Conservation (phyloP, 441 rosid genomes). For the Gossypium davidsonii region DNA sequence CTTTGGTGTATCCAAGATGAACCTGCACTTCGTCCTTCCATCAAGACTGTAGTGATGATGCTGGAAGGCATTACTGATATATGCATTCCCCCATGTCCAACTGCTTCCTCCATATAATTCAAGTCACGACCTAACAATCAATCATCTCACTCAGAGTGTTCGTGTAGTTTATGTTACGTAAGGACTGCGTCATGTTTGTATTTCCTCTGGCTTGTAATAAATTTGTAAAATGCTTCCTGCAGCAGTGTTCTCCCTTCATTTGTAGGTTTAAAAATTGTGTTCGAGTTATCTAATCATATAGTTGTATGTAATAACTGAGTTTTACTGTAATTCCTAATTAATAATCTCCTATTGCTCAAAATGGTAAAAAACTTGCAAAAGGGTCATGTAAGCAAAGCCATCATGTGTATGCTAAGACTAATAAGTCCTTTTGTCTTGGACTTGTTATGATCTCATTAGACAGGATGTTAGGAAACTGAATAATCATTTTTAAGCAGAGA, state of each 20-base stretch:
- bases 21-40: conserved; percentile 22
- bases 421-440: background rate
- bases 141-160: background rate
- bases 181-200: background rate
- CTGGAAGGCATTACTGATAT: conserved; percentile 18
- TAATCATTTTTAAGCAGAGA: background rate
- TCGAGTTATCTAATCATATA: too few species aligned
- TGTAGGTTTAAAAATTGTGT: too few species aligned
- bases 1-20: conserved; percentile 30
- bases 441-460: background rate
- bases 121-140: background rate
- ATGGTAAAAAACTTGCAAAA: background rate
- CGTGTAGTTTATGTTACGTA: background rate
- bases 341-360: background rate
- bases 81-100: background rate
- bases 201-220: background rate
- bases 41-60: conserved; percentile 23
- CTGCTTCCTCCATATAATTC: background rate
- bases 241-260: background rate
- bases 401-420: background rate
- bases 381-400: background rate
- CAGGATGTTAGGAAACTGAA: background rate
- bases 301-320: too few species aligned
- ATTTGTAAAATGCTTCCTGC: background rate
- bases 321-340: too few species aligned